Evolutionary conservation across 2,329 filamentous ascomycete genomes (phyloP), one percentile per base, ranked within the genome.

Genomic region (Botryotinia calthae): DNA sequence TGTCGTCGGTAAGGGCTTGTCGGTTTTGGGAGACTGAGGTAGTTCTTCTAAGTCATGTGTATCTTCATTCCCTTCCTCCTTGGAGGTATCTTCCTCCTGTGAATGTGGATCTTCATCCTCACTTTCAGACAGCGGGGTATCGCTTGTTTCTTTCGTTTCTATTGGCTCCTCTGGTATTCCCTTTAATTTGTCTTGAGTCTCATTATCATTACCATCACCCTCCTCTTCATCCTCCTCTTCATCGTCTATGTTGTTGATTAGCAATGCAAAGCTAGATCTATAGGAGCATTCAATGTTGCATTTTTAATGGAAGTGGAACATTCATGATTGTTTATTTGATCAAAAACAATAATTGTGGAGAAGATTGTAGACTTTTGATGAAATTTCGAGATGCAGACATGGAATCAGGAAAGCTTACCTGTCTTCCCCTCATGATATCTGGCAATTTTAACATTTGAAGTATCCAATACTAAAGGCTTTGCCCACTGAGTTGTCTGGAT

Each of bases 381-480:
- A 25, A 18, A 56, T 42, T 42, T 68, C 18, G 37, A 67, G 34
- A 58, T 31, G 65, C 51, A 68, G 25, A 68, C 25, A 40, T 42
- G 48, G 54, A 68, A 68, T 37, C 40, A 28, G 65, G 48, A 68
- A 58, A 68, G 65, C 65, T 68, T 56, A 68, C 65, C 65, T 56
- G 37, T 68, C 48, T 68, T 68, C 37, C 65, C 65, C 48, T 68
- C 37, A 46, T 59, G 68, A 69, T 68, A 68, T 69, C 48, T 59
- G 37, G 72, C 62, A 72, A 72, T n/a, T 76, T 71, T 28, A 72
- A 75, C 40, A 62, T 70, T 59, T 71, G 75, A 48, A 22, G 71
- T 75, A 63, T 76, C 75, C 46, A 75, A 66, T 54, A 74, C 65
- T 71, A 74, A 72, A 62, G 65, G 65, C 14, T 68, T 56, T 48